Evolutionary conservation across 2,329 filamentous ascomycete species (phyloP).

Genomic region (Geosmithia morbida): DNA sequence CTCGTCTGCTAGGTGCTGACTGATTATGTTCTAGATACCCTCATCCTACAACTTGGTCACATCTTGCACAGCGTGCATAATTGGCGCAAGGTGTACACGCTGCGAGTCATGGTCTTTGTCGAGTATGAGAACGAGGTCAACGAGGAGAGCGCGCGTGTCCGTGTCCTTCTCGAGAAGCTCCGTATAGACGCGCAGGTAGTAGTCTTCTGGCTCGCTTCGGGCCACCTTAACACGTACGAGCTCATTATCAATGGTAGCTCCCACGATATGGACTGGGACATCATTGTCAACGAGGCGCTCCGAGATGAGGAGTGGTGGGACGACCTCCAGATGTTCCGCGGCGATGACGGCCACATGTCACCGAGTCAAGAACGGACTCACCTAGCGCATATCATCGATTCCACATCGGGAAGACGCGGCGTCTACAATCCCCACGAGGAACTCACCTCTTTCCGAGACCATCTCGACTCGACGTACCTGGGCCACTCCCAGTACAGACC

Average conservation of each 20-base stretch:
- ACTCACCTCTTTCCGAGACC: conserved; percentile 5
- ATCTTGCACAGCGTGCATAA: conserved; percentile 70
- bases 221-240: conserved; percentile 58
- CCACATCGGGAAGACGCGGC: conserved; percentile 24
- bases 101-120: conserved; percentile 76
- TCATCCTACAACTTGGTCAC: conserved; percentile 78
- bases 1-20: not conserved
- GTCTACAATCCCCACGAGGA: conserved; percentile 27
- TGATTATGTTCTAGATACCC: conserved; percentile 33
- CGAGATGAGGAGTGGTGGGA: conserved; percentile 73
- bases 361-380: conserved; percentile 27
- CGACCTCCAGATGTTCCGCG: conserved; percentile 46
- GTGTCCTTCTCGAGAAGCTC: conserved; percentile 62
- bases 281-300: conserved; percentile 50
- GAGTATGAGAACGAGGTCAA: conserved; percentile 77
- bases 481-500: conserved; percentile 47
- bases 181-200: conserved; percentile 67
- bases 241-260: conserved; percentile 59
- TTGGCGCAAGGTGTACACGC: conserved; percentile 59
- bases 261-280: conserved; percentile 37
- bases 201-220: conserved; percentile 71
- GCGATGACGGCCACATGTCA: conserved; percentile 20
- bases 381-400: conserved; percentile 27
- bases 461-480: conserved; percentile 41
- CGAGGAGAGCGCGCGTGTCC: conserved; percentile 60